Evolutionary conservation across 2,329 filamentous ascomycete genomes (phyloP).

Genomic region (Microsporum audouinii): DNA sequence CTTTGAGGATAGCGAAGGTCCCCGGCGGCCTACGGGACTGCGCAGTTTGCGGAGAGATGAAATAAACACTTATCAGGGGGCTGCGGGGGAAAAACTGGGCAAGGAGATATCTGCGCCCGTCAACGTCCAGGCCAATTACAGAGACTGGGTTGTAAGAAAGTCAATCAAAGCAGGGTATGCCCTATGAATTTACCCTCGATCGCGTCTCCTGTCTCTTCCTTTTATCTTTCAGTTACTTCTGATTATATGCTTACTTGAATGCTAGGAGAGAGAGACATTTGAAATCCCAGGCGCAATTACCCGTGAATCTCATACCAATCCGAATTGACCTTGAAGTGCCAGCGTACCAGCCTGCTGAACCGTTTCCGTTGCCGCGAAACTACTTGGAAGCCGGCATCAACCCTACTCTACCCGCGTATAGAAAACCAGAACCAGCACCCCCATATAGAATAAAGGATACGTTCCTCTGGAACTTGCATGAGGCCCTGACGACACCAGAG

Average conservation of each 20-base stretch:
- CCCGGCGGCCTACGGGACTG: slow-evolving; percentile 61
- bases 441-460: slow-evolving; percentile 84
- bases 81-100: slow-evolving; percentile 63
- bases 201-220: background rate
- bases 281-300: slow-evolving; percentile 59
- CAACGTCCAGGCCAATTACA: slow-evolving; percentile 78
- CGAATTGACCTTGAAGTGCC: slow-evolving; percentile 91
- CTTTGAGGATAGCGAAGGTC: slow-evolving; percentile 54
- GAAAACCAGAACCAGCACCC: slow-evolving; percentile 64
- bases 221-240: background rate
- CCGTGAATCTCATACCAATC: slow-evolving; percentile 85
- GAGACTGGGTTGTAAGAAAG: slow-evolving; percentile 86
- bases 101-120: slow-evolving; percentile 72
- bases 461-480: slow-evolving; percentile 97
- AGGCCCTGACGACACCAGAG: slow-evolving; percentile 85
- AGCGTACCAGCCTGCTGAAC: slow-evolving; percentile 45
- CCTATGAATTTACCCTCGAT: background rate
- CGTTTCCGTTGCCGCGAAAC: slow-evolving; percentile 36
- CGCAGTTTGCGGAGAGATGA: slow-evolving; percentile 74
- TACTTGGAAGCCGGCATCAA: slow-evolving; percentile 39
- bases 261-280: slow-evolving; percentile 48
- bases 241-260: background rate
- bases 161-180: slow-evolving; percentile 35
- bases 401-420: slow-evolving; percentile 65
- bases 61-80: slow-evolving; percentile 48